Evolutionary conservation across 371 early-diverging fungal species (phyloP).

Genomic region (Saksenaea vasiformis): DNA sequence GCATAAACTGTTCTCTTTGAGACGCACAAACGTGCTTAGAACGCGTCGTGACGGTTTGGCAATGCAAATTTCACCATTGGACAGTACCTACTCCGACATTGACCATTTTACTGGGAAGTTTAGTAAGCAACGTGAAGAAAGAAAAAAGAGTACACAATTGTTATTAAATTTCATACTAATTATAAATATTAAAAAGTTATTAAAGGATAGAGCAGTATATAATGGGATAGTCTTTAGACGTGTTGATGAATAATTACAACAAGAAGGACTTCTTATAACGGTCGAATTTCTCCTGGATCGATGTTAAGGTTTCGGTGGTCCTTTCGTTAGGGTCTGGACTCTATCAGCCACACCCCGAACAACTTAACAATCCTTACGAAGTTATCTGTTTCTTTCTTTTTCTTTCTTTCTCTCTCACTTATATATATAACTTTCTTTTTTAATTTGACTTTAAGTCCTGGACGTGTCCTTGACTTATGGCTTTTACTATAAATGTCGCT

Average conservation of each 20-base stretch:
- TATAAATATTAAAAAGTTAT: too few species aligned
- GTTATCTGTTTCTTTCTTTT: neutral
- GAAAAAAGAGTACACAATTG: too few species aligned
- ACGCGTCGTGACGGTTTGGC: neutral
- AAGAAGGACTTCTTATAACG: neutral
- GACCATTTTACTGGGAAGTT: neutral
- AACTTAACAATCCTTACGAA: neutral
- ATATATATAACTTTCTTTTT: slow-evolving; percentile 10
- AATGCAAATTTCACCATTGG: neutral
- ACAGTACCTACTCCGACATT: neutral
- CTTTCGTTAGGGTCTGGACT: slow-evolving; percentile 8
- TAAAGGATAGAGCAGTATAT: too few species aligned
- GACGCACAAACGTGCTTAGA: neutral
- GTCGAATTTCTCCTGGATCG: neutral
- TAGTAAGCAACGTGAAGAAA: neutral
- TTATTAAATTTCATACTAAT: too few species aligned
- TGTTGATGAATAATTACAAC: too few species aligned
- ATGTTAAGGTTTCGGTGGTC: too few species aligned
- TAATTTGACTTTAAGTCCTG: neutral
- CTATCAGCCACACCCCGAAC: neutral
- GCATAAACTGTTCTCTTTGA: too few species aligned
- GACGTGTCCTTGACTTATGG: neutral
- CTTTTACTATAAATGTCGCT: slow-evolving; percentile 12
- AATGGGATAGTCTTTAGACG: neutral
- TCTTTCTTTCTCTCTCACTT: neutral